Conservation (phyloP, 768 basidiomycete genomes). For the Boletus rubescentipes region DNA sequence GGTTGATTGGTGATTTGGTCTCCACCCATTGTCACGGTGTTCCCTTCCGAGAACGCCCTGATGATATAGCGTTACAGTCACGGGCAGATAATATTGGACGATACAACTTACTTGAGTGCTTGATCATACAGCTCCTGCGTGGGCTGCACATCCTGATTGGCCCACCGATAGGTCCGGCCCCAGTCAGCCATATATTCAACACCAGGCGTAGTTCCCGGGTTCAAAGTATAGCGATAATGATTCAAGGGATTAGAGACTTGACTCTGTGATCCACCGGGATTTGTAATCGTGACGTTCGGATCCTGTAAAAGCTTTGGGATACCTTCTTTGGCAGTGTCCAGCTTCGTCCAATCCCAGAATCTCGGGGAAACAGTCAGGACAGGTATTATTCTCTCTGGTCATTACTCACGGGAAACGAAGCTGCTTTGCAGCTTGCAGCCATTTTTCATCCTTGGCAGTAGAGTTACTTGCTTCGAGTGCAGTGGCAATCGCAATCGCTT, state of each 20-base stretch:
- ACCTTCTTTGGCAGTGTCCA: neutral
- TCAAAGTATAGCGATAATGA: constrained; percentile 7
- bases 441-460: constrained; percentile 1
- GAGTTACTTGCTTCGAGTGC: neutral
- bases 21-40: neutral
- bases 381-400: neutral
- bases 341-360: constrained; percentile 21
- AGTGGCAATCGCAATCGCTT: constrained; percentile 15
- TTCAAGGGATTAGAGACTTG: constrained; percentile 13
- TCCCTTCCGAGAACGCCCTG: constrained; percentile 6
- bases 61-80: neutral
- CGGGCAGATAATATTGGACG: too few species aligned
- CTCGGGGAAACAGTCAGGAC: neutral
- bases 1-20: neutral
- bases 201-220: neutral
- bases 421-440: constrained; percentile 11
- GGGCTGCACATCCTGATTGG: neutral
- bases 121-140: constrained; percentile 10
- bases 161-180: constrained; percentile 19
- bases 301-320: constrained; percentile 7
- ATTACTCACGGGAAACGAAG: constrained; percentile 20
- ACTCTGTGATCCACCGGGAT: neutral
- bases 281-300: neutral
- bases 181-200: constrained; percentile 7
- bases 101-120: constrained; percentile 8